A percentile compares a stretch with the other conserved stretches of the same genome.
Conservation (phyloP, 192 early-diverging fungal genomes). For the Coemansia erecta region DNA sequence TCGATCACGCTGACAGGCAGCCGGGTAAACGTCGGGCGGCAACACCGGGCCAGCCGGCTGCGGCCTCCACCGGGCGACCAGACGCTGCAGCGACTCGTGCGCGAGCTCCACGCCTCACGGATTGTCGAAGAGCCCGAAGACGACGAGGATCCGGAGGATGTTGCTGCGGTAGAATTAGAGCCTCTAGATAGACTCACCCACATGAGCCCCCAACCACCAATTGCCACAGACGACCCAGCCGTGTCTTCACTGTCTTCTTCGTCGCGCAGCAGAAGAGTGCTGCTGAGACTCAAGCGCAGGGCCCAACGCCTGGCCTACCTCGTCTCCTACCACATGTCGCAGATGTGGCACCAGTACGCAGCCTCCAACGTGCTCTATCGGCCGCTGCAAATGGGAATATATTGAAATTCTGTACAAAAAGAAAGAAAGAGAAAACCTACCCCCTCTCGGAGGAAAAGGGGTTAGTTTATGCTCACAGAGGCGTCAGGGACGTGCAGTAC, state of each 20-base stretch:
- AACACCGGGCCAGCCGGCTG: constrained; percentile 11
- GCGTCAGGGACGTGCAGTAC: constrained; percentile 14
- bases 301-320: constrained; percentile 13
- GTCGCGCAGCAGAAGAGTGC: constrained; percentile 16
- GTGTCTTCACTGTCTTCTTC: too few relatives aligned
- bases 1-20: constrained; percentile 36
- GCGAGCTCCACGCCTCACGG: constrained; percentile 25
- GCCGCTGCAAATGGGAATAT: constrained; percentile 22
- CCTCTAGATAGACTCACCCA: too few relatives aligned
- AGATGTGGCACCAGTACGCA: constrained; percentile 14
- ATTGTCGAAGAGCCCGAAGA: constrained; percentile 31
- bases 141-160: background rate
- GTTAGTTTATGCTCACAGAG: background rate
- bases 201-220: too few relatives aligned
- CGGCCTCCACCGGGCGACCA: constrained; percentile 9
- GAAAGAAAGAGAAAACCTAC: too few relatives aligned
- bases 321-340: constrained; percentile 23
- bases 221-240: too few relatives aligned
- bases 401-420: constrained; percentile 8
- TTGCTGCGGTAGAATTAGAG: too few relatives aligned
- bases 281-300: constrained; percentile 10
- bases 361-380: constrained; percentile 17
- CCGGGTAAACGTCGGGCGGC: constrained; percentile 5
- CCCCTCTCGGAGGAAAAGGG: too few relatives aligned
- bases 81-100: constrained; percentile 23